Conservation (phyloP, 2,329 filamentous ascomycete species). For the Achaetomium macrosporum region DNA sequence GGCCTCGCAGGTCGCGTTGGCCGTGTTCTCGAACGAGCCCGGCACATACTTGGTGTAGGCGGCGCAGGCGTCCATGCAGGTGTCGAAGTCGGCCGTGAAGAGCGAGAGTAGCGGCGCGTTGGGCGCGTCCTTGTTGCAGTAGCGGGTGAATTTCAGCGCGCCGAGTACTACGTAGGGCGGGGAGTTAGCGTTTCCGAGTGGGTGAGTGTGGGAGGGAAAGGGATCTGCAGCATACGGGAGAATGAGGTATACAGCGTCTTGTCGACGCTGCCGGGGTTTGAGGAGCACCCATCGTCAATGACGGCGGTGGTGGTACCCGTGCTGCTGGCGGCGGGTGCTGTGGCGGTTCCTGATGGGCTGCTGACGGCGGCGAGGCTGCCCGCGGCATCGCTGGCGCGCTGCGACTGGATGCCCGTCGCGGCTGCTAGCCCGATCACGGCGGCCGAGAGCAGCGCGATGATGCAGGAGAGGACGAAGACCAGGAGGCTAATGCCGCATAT, state of each 20-base stretch:
- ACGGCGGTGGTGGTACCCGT: constrained; percentile 25
- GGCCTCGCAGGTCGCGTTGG: constrained; percentile 34
- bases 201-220: not conserved
- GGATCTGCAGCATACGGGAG: constrained; percentile 28
- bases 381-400: constrained; percentile 34
- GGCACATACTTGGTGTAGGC: constrained; percentile 33
- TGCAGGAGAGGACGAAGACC: constrained; percentile 37
- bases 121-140: constrained; percentile 39
- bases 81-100: constrained; percentile 38
- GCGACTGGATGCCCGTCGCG: constrained; percentile 38
- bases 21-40: constrained; percentile 24
- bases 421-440: constrained; percentile 41
- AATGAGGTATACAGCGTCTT: constrained; percentile 36
- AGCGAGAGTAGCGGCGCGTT: constrained; percentile 35
- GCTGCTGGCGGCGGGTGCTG: constrained; percentile 19
- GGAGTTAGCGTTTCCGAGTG: not conserved
- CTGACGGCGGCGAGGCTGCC: constrained; percentile 29
- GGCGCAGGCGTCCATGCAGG: constrained; percentile 45
- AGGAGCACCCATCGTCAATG: constrained; percentile 38
- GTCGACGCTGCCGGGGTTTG: constrained; percentile 30
- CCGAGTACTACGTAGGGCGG: constrained; percentile 31
- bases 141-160: constrained; percentile 35
- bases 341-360: constrained; percentile 24
- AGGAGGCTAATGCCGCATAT: constrained; percentile 34
- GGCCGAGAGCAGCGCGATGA: constrained; percentile 35